A percentile compares a stretch with the other conserved stretches of the same genome.
Evolutionary conservation across 345 rosid genomes (phyloP).

Genomic region (Pistacia integerrima): DNA sequence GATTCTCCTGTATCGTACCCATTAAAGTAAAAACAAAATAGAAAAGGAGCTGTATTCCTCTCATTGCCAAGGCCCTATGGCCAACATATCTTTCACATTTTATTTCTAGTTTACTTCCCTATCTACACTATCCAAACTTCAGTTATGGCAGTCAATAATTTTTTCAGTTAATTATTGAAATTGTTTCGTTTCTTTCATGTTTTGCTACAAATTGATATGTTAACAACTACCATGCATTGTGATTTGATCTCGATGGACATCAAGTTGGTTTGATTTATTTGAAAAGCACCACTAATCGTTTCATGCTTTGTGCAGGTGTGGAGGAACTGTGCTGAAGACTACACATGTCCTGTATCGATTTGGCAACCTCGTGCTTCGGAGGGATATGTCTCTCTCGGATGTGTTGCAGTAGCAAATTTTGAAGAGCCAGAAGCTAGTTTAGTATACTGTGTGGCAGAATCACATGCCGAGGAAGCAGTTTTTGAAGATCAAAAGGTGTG

Average conservation of each 20-base stretch:
- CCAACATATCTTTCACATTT: neutral
- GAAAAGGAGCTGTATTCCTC: too few relatives aligned
- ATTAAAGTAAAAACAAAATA: too few relatives aligned
- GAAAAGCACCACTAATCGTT: neutral
- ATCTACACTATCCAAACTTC: neutral
- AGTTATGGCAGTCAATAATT: too few relatives aligned
- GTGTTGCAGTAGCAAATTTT: conserved; percentile 66
- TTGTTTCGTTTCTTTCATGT: neutral
- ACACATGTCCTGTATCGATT: conserved; percentile 63
- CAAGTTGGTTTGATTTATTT: conserved; percentile 2
- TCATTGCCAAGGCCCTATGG: too few relatives aligned
- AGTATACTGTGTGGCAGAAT: conserved; percentile 68
- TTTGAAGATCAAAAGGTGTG: conserved; percentile 89
- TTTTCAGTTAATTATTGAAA: too few relatives aligned
- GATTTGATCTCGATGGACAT: neutral
- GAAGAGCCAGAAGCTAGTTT: conserved; percentile 65
- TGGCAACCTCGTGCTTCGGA: conserved; percentile 97
- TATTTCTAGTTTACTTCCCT: neutral
- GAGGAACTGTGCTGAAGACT: conserved; percentile 91
- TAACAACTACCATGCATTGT: neutral
- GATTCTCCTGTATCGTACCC: too few relatives aligned
- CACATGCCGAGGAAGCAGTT: conserved; percentile 66
- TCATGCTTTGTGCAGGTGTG: conserved; percentile 58
- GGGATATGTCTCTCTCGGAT: conserved; percentile 73
- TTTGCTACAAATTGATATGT: neutral